Conservation (phyloP, 164 flowering plant species). For the Tetrastigma voinierianum region DNA sequence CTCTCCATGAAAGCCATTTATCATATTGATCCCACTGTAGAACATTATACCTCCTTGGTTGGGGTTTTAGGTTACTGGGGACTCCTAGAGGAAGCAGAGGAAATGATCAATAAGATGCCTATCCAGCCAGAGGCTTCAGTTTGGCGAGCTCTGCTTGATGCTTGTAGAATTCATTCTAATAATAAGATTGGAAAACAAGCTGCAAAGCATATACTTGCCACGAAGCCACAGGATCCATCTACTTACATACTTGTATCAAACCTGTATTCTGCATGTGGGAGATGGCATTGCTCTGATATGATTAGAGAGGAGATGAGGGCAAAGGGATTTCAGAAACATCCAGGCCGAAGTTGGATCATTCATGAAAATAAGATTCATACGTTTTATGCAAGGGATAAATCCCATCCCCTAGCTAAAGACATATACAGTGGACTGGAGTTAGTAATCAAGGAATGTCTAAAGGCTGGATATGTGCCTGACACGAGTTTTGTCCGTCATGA, state of each 20-base stretch:
- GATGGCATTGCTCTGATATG: slow-evolving; percentile 81
- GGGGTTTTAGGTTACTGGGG: slow-evolving; percentile 76
- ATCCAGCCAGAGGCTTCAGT: slow-evolving; percentile 55
- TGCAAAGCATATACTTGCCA: slow-evolving; percentile 53
- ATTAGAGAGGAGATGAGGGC: slow-evolving; percentile 70
- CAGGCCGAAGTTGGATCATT: slow-evolving; percentile 78
- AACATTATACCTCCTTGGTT: slow-evolving; percentile 75
- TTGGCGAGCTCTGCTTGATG: slow-evolving; percentile 85
- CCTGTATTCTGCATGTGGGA: slow-evolving; percentile 84
- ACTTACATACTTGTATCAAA: slow-evolving; percentile 67
- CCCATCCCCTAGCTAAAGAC: slow-evolving; percentile 67
- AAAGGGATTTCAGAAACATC: slow-evolving; percentile 64
- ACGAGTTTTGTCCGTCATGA: slow-evolving; percentile 93
- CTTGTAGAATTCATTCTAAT: slow-evolving; percentile 55
- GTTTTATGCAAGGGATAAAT: slow-evolving; percentile 75
- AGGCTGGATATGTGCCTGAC: slow-evolving; percentile 84
- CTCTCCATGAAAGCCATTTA: slow-evolving; percentile 53
- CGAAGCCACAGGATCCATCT: slow-evolving; percentile 73
- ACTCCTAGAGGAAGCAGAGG: slow-evolving; percentile 76
- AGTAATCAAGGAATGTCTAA: slow-evolving; percentile 68
- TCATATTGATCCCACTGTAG: slow-evolving; percentile 58
- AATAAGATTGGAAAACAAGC: slow-evolving; percentile 52
- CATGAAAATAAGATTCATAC: slow-evolving; percentile 57
- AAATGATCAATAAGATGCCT: slow-evolving; percentile 54
- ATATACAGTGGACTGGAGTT: slow-evolving; percentile 73